These are phyloP conservation scores for Actinidia arguta DNA, from an alignment of 179 eudicot species.

Conservation along the genomic window DNA sequence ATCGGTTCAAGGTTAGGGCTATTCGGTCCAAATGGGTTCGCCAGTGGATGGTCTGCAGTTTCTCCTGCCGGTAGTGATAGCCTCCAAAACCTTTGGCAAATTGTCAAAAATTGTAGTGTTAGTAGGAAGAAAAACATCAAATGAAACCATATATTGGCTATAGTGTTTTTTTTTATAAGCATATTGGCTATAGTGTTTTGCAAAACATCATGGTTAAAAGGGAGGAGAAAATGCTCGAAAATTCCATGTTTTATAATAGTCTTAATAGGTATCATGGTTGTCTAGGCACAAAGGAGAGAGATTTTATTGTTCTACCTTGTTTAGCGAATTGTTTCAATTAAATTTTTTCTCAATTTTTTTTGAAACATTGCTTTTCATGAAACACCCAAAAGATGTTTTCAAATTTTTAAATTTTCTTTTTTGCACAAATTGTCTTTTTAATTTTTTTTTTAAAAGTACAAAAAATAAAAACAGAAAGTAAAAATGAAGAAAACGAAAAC, in stretches of 20 bases:
- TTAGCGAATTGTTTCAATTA: too few species aligned
- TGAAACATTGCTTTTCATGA: too few species aligned
- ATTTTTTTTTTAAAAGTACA: background rate
- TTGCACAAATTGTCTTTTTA: too few species aligned
- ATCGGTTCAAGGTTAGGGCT: constrained; percentile 43
- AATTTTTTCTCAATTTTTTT: too few species aligned
- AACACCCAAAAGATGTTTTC: too few species aligned
- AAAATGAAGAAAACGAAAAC: background rate
- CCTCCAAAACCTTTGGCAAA: constrained; percentile 56
- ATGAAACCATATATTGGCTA: constrained; percentile 5
- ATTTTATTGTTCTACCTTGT: too few species aligned
- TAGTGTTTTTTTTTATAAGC: too few species aligned
- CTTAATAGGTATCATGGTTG: too few species aligned
- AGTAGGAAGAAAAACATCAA: background rate
- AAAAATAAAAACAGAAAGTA: background rate
- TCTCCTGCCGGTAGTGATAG: constrained; percentile 51
- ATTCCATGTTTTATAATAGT: too few species aligned
- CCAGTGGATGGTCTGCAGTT: constrained; percentile 52
- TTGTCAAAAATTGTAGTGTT: background rate
- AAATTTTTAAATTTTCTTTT: too few species aligned
- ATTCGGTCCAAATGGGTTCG: constrained; percentile 60
- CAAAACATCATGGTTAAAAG: background rate
- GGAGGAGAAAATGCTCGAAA: background rate
- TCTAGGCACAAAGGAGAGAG: too few species aligned
- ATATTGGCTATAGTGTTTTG: background rate